Percentiles rank a stretch among this genome's conserved stretches.
Evolutionary conservation across 768 basidiomycete genomes (phyloP).

Genomic region (Lyophyllum semitale): DNA sequence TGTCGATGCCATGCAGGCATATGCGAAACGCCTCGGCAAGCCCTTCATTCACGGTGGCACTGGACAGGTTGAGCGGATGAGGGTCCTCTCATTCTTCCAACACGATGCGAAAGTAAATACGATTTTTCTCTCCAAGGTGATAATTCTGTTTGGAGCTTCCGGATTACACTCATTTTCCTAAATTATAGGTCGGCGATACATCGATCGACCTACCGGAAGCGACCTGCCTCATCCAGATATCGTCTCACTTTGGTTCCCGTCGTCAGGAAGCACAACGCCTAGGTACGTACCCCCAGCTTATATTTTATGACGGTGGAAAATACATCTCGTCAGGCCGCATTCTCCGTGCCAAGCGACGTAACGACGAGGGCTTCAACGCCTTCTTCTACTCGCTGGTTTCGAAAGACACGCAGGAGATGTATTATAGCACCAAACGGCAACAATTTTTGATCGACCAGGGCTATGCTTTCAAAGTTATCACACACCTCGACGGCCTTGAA

Average conservation of each 20-base stretch:
- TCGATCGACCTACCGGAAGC: slow-evolving; percentile 99
- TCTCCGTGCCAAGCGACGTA: slow-evolving; percentile 92
- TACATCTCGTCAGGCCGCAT: slow-evolving; percentile 70
- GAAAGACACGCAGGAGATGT: slow-evolving; percentile 99
- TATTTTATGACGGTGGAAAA: slow-evolving; percentile 7
- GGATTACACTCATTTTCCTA: not conserved
- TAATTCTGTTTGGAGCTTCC: slow-evolving; percentile 1
- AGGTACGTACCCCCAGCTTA: slow-evolving; percentile 48
- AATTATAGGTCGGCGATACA: slow-evolving; percentile 88
- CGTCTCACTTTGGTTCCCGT: slow-evolving; percentile 97
- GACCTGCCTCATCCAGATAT: slow-evolving; percentile 98
- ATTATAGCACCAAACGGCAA: slow-evolving; percentile 97
- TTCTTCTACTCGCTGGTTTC: slow-evolving; percentile 99
- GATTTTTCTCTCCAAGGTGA: slow-evolving; percentile 95
- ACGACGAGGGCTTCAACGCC: slow-evolving; percentile 99
- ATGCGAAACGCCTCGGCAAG: slow-evolving; percentile 92
- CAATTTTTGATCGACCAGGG: slow-evolving; percentile 99
- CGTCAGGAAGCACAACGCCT: slow-evolving; percentile 97
- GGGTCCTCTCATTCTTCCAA: slow-evolving; percentile 94
- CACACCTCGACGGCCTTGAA: slow-evolving; percentile 92
- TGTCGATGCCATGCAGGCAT: slow-evolving; percentile 53
- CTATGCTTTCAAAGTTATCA: slow-evolving; percentile 99
- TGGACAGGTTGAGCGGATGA: slow-evolving; percentile 93
- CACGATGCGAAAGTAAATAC: slow-evolving; percentile 95
- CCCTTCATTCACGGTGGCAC: slow-evolving; percentile 96